These are phyloP conservation scores for Cyphellophora attinorum DNA, from an alignment of 2,329 filamentous ascomycete species.

Conservation along the genomic window DNA sequence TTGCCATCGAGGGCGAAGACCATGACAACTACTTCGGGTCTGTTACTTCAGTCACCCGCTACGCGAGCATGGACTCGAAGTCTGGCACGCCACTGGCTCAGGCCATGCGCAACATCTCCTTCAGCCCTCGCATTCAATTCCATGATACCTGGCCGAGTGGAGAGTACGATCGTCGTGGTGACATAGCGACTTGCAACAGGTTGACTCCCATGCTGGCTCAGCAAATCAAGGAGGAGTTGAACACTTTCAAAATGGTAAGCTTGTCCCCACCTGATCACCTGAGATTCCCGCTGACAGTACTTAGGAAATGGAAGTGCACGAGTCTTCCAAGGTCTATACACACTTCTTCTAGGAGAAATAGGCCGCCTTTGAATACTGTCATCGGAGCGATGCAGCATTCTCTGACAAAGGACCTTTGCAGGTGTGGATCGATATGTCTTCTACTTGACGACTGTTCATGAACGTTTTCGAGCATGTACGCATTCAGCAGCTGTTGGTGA, in stretches of 20 bases:
- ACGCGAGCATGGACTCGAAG: constrained; percentile 61
- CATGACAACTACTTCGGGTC: constrained; percentile 93
- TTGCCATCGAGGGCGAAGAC: constrained; percentile 71
- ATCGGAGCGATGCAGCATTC: neutral
- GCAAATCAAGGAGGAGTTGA: constrained; percentile 98
- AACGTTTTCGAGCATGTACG: neutral
- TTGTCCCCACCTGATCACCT: neutral
- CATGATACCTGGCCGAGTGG: constrained; percentile 93
- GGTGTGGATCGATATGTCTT: neutral
- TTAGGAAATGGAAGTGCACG: constrained; percentile 99
- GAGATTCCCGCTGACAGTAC: constrained; percentile 28
- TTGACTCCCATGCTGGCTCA: constrained; percentile 94
- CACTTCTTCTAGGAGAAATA: constrained; percentile 71
- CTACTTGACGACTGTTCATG: neutral
- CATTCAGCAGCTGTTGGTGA: neutral
- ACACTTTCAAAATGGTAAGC: constrained; percentile 97
- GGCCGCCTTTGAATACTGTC: constrained; percentile 8
- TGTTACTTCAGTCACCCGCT: constrained; percentile 53
- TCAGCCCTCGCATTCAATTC: constrained; percentile 89
- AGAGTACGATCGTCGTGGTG: constrained; percentile 91
- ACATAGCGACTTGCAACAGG: constrained; percentile 95
- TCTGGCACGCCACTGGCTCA: constrained; percentile 64
- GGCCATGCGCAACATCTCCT: constrained; percentile 57
- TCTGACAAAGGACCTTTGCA: neutral
- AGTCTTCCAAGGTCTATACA: constrained; percentile 97